Conservation (phyloP, 768 basidiomycete species). For the Artomyces pyxidatus region DNA sequence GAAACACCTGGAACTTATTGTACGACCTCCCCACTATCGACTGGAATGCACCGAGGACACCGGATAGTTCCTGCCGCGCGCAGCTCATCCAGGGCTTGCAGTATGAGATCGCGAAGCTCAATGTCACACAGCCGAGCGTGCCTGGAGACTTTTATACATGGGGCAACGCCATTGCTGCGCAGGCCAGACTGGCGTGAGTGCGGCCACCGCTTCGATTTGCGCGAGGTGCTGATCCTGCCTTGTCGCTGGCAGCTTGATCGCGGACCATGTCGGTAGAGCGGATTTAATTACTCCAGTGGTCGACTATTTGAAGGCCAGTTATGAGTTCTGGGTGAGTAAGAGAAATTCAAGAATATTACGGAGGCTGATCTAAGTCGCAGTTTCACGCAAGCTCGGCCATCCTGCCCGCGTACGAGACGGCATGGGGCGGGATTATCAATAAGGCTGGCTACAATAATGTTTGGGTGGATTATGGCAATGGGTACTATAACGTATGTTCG, state of each 20-base stretch:
- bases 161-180: slow-evolving; percentile 23
- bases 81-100: slow-evolving; percentile 23
- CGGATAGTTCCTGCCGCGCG: slow-evolving; percentile 24
- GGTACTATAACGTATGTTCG: slow-evolving; percentile 24
- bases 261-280: slow-evolving; percentile 25
- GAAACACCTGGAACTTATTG: slow-evolving; percentile 24
- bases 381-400: slow-evolving; percentile 17
- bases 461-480: slow-evolving; percentile 29
- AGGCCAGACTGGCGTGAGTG: slow-evolving; percentile 25
- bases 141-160: slow-evolving; percentile 27
- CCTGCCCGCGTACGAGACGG: slow-evolving; percentile 27
- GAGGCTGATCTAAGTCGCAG: neutral
- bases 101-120: neutral
- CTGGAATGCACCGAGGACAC: slow-evolving; percentile 26
- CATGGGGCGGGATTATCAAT: slow-evolving; percentile 29
- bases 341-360: no score
- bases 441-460: slow-evolving; percentile 22
- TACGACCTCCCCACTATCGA: slow-evolving; percentile 27
- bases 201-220: neutral
- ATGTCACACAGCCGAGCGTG: neutral
- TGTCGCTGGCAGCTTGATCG: slow-evolving; percentile 17
- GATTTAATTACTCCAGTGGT: slow-evolving; percentile 25
- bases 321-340: slow-evolving; percentile 21
- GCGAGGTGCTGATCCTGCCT: neutral
- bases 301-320: slow-evolving; percentile 20